Conservation (phyloP, 805 yeast genomes). For the Priceomyces haplophilus region DNA sequence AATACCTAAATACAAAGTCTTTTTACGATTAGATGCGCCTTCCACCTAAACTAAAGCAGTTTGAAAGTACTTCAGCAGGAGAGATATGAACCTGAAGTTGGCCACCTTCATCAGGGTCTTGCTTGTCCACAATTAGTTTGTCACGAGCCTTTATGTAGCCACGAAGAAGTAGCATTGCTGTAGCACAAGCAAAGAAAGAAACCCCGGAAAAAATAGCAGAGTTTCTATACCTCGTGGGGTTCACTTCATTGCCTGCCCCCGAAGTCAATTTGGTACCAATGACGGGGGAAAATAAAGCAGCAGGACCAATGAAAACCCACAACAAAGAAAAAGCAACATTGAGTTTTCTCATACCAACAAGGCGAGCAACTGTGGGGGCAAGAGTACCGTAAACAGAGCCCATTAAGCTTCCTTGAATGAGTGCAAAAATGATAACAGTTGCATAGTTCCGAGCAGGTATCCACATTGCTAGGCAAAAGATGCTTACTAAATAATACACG, state of each 20-base stretch:
- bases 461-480: conserved; percentile 37
- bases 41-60: conserved; percentile 24
- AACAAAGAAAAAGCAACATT: conserved; percentile 49
- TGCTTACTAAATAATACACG: conserved; percentile 24
- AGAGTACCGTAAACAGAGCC: conserved; percentile 59
- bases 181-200: conserved; percentile 47
- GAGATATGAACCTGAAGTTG: conserved; percentile 11
- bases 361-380: conserved; percentile 49
- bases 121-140: conserved; percentile 9
- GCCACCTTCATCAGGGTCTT: conserved; percentile 15
- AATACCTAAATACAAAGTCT: no score
- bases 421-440: conserved; percentile 50
- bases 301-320: conserved; percentile 50
- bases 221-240: conserved; percentile 47
- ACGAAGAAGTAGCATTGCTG: conserved; percentile 43
- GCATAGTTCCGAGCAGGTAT: conserved; percentile 55
- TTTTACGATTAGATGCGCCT: conserved; percentile 14
- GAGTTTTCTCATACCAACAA: conserved; percentile 53
- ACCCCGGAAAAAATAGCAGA: conserved; percentile 60
- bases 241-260: conserved; percentile 20
- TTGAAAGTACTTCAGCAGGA: conserved; percentile 11
- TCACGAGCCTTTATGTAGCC: conserved; percentile 57
- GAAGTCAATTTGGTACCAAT: conserved; percentile 53
- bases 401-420: conserved; percentile 55
- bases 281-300: conserved; percentile 57